A percentile compares a stretch with the other conserved stretches of the same genome.
Conservation (phyloP, 2,329 filamentous ascomycete genomes). For the Botrytis sinoallii region DNA sequence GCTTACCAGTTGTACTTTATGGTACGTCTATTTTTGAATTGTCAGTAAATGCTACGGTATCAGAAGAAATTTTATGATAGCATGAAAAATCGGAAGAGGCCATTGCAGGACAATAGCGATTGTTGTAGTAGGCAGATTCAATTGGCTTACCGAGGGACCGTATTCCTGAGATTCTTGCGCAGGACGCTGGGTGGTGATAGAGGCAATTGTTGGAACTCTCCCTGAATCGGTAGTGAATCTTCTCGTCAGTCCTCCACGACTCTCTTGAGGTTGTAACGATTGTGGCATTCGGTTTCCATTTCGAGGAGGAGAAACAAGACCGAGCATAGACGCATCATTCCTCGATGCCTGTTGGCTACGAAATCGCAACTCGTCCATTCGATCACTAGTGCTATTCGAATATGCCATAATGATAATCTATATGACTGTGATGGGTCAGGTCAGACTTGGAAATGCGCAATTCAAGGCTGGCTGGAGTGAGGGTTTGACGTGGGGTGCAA, state of each 20-base stretch:
- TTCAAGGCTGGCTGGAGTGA: constrained; percentile 21
- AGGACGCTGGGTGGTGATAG: constrained; percentile 34
- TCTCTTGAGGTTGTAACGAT: constrained; percentile 59
- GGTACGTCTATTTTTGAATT: constrained; percentile 50
- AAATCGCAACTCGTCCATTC: constrained; percentile 78
- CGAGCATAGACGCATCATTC: constrained; percentile 71
- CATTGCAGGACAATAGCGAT: constrained; percentile 25
- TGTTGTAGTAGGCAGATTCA: constrained; percentile 23
- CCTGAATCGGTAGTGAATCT: constrained; percentile 92
- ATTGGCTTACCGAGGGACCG: constrained; percentile 37
- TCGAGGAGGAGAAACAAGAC: constrained; percentile 71
- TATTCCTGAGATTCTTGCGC: constrained; percentile 35
- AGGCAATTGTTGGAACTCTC: constrained; percentile 70
- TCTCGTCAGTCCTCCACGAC: constrained; percentile 75
- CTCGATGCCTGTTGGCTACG: constrained; percentile 73
- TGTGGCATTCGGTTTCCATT: constrained; percentile 66
- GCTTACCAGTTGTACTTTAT: constrained; percentile 76
- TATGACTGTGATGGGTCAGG: constrained; percentile 32
- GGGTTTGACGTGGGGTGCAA: constrained; percentile 28
- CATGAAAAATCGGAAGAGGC: background rate
- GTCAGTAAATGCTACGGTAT: constrained; percentile 27
- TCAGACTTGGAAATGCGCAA: constrained; percentile 26
- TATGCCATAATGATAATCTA: constrained; percentile 55
- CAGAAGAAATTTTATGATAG: constrained; percentile 3
- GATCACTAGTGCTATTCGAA: constrained; percentile 58